A percentile compares a stretch with the other conserved stretches of the same genome.
Evolutionary conservation across 1,139 yeast genomes (phyloP).

Genomic region (Scheffersomyces segobiensis): DNA sequence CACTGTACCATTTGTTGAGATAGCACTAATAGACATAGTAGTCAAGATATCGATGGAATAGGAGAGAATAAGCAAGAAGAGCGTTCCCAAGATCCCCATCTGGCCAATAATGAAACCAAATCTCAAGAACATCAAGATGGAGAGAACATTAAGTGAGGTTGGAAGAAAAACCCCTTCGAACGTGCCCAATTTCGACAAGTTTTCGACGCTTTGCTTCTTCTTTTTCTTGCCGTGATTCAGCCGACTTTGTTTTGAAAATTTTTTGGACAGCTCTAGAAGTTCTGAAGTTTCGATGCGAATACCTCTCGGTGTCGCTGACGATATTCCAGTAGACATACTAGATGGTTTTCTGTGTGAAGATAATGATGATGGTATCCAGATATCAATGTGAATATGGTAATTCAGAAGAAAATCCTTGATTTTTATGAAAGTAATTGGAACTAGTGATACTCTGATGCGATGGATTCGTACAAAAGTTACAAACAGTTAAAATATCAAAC

Average conservation of each 20-base stretch:
- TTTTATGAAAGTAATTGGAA: background rate
- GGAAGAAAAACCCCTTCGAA: slow-evolving; percentile 80
- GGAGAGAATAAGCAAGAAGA: slow-evolving; percentile 58
- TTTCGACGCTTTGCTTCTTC: background rate
- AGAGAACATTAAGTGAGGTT: slow-evolving; percentile 72
- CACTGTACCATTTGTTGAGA: slow-evolving; percentile 80
- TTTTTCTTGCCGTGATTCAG: background rate
- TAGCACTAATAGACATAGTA: slow-evolving; percentile 73
- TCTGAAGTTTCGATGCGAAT: background rate
- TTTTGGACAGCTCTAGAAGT: background rate
- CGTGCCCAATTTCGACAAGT: slow-evolving; percentile 57
- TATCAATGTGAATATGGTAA: too few relatives aligned
- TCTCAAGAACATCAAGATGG: slow-evolving; percentile 76
- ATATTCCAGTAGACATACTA: background rate
- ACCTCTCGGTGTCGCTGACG: background rate
- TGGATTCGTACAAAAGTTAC: background rate
- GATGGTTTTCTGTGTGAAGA: background rate
- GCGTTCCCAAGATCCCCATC: slow-evolving; percentile 68
- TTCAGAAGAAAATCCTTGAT: background rate
- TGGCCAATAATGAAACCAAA: slow-evolving; percentile 81
- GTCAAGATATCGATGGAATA: slow-evolving; percentile 68
- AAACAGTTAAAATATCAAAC: background rate
- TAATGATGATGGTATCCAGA: background rate
- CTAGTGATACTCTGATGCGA: background rate
- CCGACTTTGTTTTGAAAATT: background rate